phyloP scores from a whole-genome alignment of 1,139 yeast species.

The Geotrichum siamense region DNA sequence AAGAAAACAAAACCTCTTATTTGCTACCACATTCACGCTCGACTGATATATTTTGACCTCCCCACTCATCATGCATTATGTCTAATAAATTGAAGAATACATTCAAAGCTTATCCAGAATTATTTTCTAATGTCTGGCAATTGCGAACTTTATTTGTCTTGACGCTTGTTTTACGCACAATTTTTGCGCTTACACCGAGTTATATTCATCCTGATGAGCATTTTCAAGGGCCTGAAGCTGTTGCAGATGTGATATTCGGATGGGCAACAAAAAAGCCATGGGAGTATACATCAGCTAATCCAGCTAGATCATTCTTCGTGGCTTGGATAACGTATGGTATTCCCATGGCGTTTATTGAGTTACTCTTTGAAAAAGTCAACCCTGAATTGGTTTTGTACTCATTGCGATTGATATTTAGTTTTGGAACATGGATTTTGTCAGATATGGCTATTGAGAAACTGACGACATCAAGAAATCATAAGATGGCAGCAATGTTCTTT shows the following conservation, averaged over 20 bases:
- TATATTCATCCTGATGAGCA: conserved; percentile 98
- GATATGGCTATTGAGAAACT: conserved; percentile 44
- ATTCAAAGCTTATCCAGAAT: conserved; percentile 11
- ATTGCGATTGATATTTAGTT: conserved; percentile 50
- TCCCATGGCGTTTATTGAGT: conserved; percentile 42
- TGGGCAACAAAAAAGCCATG: conserved; percentile 61
- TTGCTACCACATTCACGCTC: not conserved
- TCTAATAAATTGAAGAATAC: conserved; percentile 4
- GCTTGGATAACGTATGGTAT: conserved; percentile 57
- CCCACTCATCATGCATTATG: conserved; percentile 7
- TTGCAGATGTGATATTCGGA: conserved; percentile 45
- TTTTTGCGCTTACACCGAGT: conserved; percentile 62
- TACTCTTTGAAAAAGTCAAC: conserved; percentile 27
- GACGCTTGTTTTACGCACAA: conserved; percentile 44
- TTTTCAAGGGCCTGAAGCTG: conserved; percentile 76
- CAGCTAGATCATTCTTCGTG: conserved; percentile 71
- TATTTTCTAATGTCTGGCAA: conserved; percentile 21
- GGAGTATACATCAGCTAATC: conserved; percentile 61
- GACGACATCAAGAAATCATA: conserved; percentile 53
- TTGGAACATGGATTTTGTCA: conserved; percentile 51
- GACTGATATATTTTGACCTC: not conserved
- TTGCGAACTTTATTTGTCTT: conserved; percentile 31
- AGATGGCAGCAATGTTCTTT: conserved; percentile 57
- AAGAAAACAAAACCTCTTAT: not conserved
- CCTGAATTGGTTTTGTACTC: conserved; percentile 46